Evolutionary conservation across 1,139 yeast species (phyloP), one percentile per base, ranked within the genome.

Genomic region (Lipomyces yarrowii): DNA sequence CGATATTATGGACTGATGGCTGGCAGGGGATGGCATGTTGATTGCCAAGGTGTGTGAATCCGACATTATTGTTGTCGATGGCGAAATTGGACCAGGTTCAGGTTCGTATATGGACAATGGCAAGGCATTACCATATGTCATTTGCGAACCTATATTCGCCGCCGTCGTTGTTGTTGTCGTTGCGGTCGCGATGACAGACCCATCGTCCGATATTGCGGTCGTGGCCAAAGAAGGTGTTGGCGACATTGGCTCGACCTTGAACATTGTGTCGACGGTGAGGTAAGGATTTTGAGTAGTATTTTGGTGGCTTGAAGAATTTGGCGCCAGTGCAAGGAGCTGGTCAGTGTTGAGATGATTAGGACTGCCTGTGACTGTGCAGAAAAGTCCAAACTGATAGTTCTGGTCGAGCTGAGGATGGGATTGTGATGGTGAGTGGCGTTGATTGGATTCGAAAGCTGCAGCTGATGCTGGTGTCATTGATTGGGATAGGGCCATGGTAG

Each of bases 401-500:
- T 18, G 21, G 2, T 52, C 58, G 26, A n/a, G 57, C n/a, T 59
- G 62, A 30, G 30, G 62, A 8, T 59, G 62, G 33, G n/a, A 56
- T 2, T 60, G 63, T 32, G 15, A 54, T 13, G 57, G 57, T 15
- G 30, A 26, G 30, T 26, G 30, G 2, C 30, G 30, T 2, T 54
- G 57, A 7, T 54, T 23, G 13, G 26, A 33, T 13, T 15, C 55
- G 55, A 52, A 52, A 7, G 18, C 18, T 30, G 55, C 11, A 13
- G 33, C 33, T 30, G 55, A 23, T 8, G 33, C 32, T 7, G 57
- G 39, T 55, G 57, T n/a, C 32, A 11, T 26, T 1, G 26, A 7
- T 30, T 46, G 57, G 26, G 57, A 55, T n/a, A 55, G n/a, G 23
- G 23, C 46, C 13, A 32, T 55, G 39, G 26, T 55, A 21, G 23